A percentile compares a stretch with the other conserved stretches of the same genome.
Conservation (phyloP, 2,329 filamentous ascomycete species). For the Fusarium goolgardi region DNA sequence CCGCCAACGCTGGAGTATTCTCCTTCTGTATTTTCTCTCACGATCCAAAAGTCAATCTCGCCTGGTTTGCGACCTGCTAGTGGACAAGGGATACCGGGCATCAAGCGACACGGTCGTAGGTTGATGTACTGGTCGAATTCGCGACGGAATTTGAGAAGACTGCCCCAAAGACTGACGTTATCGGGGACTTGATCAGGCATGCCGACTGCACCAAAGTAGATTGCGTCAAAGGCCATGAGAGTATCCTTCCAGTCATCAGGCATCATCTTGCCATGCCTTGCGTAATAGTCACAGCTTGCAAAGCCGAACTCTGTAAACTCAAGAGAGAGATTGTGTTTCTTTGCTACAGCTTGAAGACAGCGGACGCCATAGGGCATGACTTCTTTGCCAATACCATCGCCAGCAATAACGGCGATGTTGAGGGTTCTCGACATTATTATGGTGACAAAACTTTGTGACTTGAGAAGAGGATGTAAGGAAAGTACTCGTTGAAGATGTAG, state of each 20-base stretch:
- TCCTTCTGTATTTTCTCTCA: slow-evolving; percentile 75
- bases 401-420: slow-evolving; percentile 72
- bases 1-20: slow-evolving; percentile 75
- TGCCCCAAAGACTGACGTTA: slow-evolving; percentile 74
- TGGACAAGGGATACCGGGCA: slow-evolving; percentile 70
- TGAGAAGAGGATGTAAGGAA: accelerated
- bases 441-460: no score
- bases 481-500: not conserved
- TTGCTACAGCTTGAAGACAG: slow-evolving; percentile 65
- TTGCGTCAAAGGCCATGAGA: slow-evolving; percentile 70
- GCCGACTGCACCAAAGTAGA: slow-evolving; percentile 76
- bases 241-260: slow-evolving; percentile 61
- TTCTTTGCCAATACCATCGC: slow-evolving; percentile 76
- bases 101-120: slow-evolving; percentile 71
- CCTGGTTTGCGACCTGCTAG: slow-evolving; percentile 64
- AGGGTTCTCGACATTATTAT: slow-evolving; percentile 51
- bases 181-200: slow-evolving; percentile 67
- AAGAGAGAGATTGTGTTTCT: slow-evolving; percentile 63
- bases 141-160: slow-evolving; percentile 74
- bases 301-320: slow-evolving; percentile 73
- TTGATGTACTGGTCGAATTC: slow-evolving; percentile 77
- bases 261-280: slow-evolving; percentile 57
- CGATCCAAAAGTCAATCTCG: slow-evolving; percentile 74
- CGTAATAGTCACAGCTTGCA: slow-evolving; percentile 71
- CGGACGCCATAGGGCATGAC: slow-evolving; percentile 72